Evolutionary conservation across 2,329 filamentous ascomycete species (phyloP).

Genomic region (Aspergillus glaucus): DNA sequence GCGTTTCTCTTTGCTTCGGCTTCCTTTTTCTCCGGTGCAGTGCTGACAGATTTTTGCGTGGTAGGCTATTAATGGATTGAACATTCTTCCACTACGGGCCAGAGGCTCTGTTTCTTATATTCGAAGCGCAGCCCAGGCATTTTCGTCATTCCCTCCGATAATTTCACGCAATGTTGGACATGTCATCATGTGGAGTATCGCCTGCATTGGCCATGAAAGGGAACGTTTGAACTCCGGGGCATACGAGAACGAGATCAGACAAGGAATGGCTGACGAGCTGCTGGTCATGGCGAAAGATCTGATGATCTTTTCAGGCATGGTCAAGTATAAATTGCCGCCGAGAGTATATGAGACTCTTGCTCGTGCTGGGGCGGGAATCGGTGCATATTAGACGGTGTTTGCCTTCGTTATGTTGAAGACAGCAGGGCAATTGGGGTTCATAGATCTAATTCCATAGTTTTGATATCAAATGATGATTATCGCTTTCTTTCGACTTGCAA

Average conservation of each 20-base stretch:
- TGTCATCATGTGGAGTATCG: constrained; percentile 87
- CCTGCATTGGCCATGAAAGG: constrained; percentile 73
- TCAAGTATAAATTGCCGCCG: constrained; percentile 83
- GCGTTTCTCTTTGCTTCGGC: background rate
- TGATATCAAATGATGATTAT: background rate
- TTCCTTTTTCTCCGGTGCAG: background rate
- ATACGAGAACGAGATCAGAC: constrained; percentile 54
- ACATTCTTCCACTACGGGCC: constrained; percentile 73
- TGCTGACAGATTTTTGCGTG: constrained; percentile 7
- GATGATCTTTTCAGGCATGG: constrained; percentile 88
- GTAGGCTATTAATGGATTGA: constrained; percentile 65
- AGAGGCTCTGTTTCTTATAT: constrained; percentile 70
- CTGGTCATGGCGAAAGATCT: constrained; percentile 79
- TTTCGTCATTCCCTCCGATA: constrained; percentile 69
- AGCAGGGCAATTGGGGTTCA: background rate
- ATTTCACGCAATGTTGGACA: constrained; percentile 87
- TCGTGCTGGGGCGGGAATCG: constrained; percentile 64
- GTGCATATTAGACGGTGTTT: constrained; percentile 27
- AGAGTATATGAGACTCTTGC: constrained; percentile 84
- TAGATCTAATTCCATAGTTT: constrained; percentile 1
- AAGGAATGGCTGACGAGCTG: constrained; percentile 59
- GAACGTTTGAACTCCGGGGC: constrained; percentile 62
- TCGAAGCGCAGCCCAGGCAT: constrained; percentile 71
- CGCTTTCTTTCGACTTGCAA: constrained; percentile 1
- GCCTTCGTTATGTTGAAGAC: no score